Percentiles rank a stretch among this genome's conserved stretches.
phyloP scores from a whole-genome alignment of 2,329 filamentous ascomycete genomes.

The Dothideomycetes sp. region DNA sequence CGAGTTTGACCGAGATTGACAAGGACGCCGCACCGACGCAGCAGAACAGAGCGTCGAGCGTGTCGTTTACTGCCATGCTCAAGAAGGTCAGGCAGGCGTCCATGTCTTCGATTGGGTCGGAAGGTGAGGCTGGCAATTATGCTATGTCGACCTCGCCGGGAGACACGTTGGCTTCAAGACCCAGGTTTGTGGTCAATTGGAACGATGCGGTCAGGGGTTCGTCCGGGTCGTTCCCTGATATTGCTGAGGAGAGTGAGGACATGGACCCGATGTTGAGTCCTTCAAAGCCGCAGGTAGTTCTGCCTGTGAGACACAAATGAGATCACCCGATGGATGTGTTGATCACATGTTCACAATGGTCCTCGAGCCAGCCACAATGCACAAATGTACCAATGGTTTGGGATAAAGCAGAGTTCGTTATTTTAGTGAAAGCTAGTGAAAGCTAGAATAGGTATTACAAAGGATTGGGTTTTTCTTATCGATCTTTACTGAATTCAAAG shows the following conservation, averaged over 20 bases:
- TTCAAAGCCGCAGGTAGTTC: no score
- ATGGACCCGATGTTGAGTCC: conserved; percentile 1
- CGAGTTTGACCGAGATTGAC: not conserved
- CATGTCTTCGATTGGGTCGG: not conserved
- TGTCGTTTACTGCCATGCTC: conserved; percentile 3
- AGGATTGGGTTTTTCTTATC: no score
- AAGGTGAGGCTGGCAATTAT: not conserved
- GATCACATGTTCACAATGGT: no score
- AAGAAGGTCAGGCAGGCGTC: conserved; percentile 1
- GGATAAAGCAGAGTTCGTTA: no score
- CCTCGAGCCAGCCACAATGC: no score
- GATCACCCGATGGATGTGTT: no score
- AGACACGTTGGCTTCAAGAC: not conserved
- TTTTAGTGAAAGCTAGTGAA: no score
- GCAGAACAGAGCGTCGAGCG: not conserved
- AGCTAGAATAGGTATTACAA: no score
- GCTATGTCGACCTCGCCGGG: not conserved
- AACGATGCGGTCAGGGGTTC: not conserved
- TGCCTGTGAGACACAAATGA: no score
- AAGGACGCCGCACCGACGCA: not conserved
- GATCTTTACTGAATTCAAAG: no score
- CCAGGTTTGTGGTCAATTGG: conserved; percentile 1
- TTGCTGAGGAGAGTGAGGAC: no score
- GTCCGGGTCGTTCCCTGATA: not conserved
- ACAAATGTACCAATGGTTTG: no score